Evolutionary conservation across 306 rosid species (phyloP).

Genomic region (Vigna reflexopilosa): DNA sequence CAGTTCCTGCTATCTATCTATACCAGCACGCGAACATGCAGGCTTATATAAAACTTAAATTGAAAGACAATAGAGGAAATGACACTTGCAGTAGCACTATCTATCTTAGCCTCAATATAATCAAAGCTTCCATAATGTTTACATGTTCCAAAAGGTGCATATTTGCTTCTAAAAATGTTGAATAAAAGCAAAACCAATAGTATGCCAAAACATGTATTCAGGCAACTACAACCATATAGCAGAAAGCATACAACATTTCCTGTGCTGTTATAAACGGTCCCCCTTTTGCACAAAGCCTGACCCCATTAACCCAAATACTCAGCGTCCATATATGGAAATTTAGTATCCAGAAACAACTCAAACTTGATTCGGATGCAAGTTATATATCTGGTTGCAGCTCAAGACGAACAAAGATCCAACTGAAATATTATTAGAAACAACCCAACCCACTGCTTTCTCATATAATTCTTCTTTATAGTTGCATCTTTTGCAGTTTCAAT

Average conservation of each 20-base stretch:
- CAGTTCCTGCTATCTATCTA: neutral
- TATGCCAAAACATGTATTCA: conserved; percentile 15
- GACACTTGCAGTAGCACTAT: conserved; percentile 63
- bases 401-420: conserved; percentile 34
- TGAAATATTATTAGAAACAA: conserved; percentile 3
- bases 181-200: conserved; percentile 2
- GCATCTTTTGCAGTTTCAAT: conserved; percentile 31
- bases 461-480: conserved; percentile 26
- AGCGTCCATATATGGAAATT: neutral
- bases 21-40: neutral
- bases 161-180: conserved; percentile 73
- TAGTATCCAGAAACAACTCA: conserved; percentile 27
- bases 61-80: conserved; percentile 68
- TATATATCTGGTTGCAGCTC: conserved; percentile 31
- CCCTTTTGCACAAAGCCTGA: conserved; percentile 31
- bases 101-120: conserved; percentile 68
- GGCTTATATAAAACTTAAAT: conserved; percentile 56
- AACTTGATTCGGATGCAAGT: conserved; percentile 21
- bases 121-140: conserved; percentile 72
- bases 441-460: conserved; percentile 24
- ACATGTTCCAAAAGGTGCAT: conserved; percentile 69
- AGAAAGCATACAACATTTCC: conserved; percentile 35
- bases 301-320: neutral
- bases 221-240: conserved; percentile 3
- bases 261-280: neutral